These are phyloP conservation scores for Talaromyces borbonicus DNA, from an alignment of 495 filamentous ascomycete genomes.

Conservation along the genomic window DNA sequence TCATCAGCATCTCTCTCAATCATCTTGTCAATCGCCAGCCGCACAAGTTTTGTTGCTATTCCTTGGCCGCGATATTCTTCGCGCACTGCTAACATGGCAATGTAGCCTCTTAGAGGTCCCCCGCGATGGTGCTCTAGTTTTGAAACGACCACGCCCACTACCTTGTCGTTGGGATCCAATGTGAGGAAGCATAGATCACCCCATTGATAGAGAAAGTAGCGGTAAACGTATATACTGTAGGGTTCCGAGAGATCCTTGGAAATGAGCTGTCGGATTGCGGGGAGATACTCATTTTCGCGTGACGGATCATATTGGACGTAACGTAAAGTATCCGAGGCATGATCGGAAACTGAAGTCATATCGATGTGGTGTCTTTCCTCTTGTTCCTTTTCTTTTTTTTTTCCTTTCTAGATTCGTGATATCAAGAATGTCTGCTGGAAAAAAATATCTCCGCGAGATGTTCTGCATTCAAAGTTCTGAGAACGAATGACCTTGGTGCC, in stretches of 20 bases:
- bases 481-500: too few relatives aligned
- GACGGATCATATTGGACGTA: conserved; percentile 77
- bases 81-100: conserved; percentile 92
- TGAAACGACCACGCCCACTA: conserved; percentile 88
- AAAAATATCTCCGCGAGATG: too few relatives aligned
- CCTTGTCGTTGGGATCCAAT: conserved; percentile 42
- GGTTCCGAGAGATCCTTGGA: conserved; percentile 96
- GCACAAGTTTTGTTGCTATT: conserved; percentile 84
- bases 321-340: conserved; percentile 35
- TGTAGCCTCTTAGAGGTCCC: conserved; percentile 83
- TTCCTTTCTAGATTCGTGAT: too few relatives aligned
- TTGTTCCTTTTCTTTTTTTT: background rate
- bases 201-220: conserved; percentile 99
- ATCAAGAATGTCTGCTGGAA: too few relatives aligned
- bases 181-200: conserved; percentile 91
- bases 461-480: too few relatives aligned
- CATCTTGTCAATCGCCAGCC: conserved; percentile 91
- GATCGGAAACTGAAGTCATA: background rate
- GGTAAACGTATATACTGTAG: conserved; percentile 99
- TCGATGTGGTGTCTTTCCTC: background rate
- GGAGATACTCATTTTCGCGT: conserved; percentile 72
- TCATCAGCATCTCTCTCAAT: conserved; percentile 75
- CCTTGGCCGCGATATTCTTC: conserved; percentile 69
- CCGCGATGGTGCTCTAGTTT: conserved; percentile 85
- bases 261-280: conserved; percentile 84